Conservation (phyloP, 1,139 yeast genomes). For the Candida sojae region DNA sequence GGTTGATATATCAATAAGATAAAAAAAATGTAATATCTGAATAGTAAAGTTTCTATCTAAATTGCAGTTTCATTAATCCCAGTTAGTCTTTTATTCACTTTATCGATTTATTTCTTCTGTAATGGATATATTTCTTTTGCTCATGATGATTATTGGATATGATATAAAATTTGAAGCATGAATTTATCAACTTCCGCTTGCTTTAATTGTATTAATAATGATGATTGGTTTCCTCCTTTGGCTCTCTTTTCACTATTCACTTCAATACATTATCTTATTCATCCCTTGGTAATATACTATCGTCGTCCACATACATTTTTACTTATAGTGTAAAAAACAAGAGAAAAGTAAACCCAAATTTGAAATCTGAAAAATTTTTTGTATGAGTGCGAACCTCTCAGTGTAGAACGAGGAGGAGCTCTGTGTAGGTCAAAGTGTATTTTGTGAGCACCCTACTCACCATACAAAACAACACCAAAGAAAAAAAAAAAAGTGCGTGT, state of each 20-base stretch:
- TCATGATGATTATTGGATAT: too few species aligned
- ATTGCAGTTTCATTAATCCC: too few species aligned
- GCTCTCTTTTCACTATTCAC: not conserved
- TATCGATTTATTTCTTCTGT: too few species aligned
- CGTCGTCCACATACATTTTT: constrained; percentile 12
- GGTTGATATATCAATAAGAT: not conserved
- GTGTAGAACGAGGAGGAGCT: not conserved
- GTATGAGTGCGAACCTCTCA: constrained; percentile 6
- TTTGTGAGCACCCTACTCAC: not conserved
- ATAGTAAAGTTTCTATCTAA: too few species aligned
- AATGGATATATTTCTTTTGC: too few species aligned
- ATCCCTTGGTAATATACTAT: not conserved
- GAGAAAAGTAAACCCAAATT: constrained; percentile 10
- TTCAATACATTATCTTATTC: not conserved
- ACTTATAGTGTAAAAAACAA: constrained; percentile 10
- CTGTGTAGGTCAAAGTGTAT: not conserved
- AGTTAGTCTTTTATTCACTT: too few species aligned
- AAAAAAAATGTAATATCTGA: too few species aligned
- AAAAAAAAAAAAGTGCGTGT: constrained; percentile 5
- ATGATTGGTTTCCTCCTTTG: not conserved
- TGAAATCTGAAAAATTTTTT: constrained; percentile 12
- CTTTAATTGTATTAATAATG: not conserved
- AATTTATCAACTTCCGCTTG: not conserved
- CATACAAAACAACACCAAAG: not conserved
- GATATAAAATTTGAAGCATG: too few species aligned